These are phyloP conservation scores for Solanum arcanum DNA, from an alignment of 257 asterid species.

Conservation along the genomic window DNA sequence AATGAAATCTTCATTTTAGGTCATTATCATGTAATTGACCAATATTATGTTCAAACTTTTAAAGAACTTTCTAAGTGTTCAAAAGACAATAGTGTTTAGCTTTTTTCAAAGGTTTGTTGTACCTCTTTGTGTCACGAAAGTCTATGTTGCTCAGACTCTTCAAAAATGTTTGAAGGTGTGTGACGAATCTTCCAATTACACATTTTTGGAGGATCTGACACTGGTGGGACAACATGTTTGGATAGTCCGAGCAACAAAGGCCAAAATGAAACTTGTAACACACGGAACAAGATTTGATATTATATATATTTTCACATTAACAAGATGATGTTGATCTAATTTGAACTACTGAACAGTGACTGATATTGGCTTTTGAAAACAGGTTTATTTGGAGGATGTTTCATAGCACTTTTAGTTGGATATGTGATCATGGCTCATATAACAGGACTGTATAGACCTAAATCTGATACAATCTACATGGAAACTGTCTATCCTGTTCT, in stretches of 20 bases:
- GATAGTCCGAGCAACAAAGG: not conserved
- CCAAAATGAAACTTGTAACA: not conserved
- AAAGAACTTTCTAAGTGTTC: not conserved
- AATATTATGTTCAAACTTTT: slow-evolving; percentile 6
- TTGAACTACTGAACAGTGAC: not conserved
- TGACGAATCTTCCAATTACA: not conserved
- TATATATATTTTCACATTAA: not conserved
- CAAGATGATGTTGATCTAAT: not conserved
- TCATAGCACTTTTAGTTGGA: slow-evolving; percentile 64
- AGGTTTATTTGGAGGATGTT: slow-evolving; percentile 79
- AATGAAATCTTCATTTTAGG: not conserved
- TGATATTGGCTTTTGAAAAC: slow-evolving; percentile 7
- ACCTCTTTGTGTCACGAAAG: too few species aligned
- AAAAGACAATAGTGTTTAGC: not conserved
- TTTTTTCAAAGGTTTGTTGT: not conserved
- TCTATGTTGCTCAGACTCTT: not conserved
- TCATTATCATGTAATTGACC: slow-evolving; percentile 18
- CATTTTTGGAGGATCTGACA: not conserved
- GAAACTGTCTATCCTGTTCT: slow-evolving; percentile 85
- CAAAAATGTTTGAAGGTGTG: not conserved
- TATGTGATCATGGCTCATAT: slow-evolving; percentile 71
- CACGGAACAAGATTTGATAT: not conserved
- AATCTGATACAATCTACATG: slow-evolving; percentile 63
- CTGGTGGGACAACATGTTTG: not conserved
- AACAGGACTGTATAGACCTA: slow-evolving; percentile 57